Base-by-base conservation (phyloP, 768 basidiomycete species). In the Lentinula sp. region DNA sequence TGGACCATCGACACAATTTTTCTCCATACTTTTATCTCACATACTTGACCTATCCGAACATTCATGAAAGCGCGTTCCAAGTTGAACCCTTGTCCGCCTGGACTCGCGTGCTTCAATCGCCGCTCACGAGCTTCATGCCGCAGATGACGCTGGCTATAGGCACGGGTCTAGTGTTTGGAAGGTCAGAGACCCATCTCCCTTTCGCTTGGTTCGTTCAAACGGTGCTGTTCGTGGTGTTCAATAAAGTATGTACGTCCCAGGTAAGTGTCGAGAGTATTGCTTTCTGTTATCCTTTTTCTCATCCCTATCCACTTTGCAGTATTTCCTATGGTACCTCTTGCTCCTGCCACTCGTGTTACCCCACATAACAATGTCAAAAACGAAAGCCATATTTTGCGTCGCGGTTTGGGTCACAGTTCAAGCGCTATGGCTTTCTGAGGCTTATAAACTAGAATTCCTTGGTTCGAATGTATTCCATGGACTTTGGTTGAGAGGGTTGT, bases 241-340 rank as follows among this genome's bases (percentile, higher is more conserved):
- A 98, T 72, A 95, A 96, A 73, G 97, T 99, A 55, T 97, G 95
- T 81, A 99, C 97, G 0, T 97, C 95, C 0, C 94, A 96, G 80
- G 93, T 91, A 66, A 60, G 43, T 15, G 4, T 48, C 12, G 1
- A 45, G 6, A 36, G 2, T 15, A 16, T 33, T 20, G 36, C 18
- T 64, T 79, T 70, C 10, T 6, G 12, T 8, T 36, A 20, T n/a
- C 13, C 4, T 32, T 13, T 12, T 61, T 41, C 13, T 59, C n/a
- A 49, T 33, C 58, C 35, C 54, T 51, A 12, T 56, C 20, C n/a
- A 32, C 32, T 8, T 7, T 13, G 41, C 73, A 98, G 91, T 99
- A 99, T 72, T 99, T 98, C 75, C 79, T 96, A 42, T 99, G 97
- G 97, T 98, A 95, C 70, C 84, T 93, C 13, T 84, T 94, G 54